Base-by-base conservation (phyloP, 2,329 filamentous ascomycete genomes). In the Xylaria polymorpha region DNA sequence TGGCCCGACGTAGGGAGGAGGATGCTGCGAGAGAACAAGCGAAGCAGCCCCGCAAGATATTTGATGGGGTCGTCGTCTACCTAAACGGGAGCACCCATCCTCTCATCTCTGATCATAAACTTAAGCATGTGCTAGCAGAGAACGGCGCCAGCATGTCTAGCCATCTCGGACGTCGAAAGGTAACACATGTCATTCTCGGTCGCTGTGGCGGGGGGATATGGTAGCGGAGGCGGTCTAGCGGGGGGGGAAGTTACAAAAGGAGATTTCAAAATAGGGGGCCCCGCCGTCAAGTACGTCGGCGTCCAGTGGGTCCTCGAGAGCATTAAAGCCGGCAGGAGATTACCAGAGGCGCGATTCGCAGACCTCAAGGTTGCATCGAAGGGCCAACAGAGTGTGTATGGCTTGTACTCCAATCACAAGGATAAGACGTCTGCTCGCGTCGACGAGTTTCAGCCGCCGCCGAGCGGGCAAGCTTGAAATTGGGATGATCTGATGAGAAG, bases 251-350 rank as follows among this genome's bases (percentile, higher is more conserved):
- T 82, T 97, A 59, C 91, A 97, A 74, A 92, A 88, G 79, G 94
- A 97, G 82, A 91, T 97, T 65, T 80, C 83, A 32, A 86, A 64
- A 83, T 89, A 4, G 85, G 91, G 25, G 92, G 92, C 12, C 89
- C 88, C 71, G 88, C 87, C 32, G 85, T 97, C 61, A 94, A 91
- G 81, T 95, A 92, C 79, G 91, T 98, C 63, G 88, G 86, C 61
- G 92, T 91, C 32, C 91, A 97, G 74, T 98, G 94, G 93, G 88
- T 93, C 6, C 81, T 97, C n/a, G 92, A 97, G 77, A 94, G 93
- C 78, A 85, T 97, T 73, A 92, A 91, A 73, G 89, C 87, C 1
- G 91, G 91, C 3, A 93, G 88, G 78, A 85, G 94, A 64, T 83
- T 97, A 50, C 85, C 92, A 0, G 94, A 98, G 81, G 86, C 90